Base-by-base conservation (phyloP, 257 asterid genomes). In the Fraxinus excelsior region DNA sequence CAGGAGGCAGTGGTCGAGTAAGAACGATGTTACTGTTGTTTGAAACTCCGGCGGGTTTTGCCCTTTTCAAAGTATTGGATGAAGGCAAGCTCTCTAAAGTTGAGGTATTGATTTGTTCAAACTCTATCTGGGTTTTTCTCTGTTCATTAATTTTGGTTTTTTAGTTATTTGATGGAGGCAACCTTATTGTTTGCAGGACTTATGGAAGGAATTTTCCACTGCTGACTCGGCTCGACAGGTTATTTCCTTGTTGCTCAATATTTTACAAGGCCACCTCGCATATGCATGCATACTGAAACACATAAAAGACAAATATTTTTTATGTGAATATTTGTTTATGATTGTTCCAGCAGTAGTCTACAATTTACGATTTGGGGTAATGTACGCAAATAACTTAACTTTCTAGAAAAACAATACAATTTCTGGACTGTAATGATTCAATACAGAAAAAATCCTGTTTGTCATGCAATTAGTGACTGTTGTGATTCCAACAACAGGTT, bases 141-240 rank as follows among this genome's bases (percentile, higher is more conserved):
- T 0, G 49, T 21, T 23, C 25, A 5, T 34, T 29, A 9, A 6
- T 62, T 28, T 26, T 66, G 44, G 13, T 23, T 38, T 40, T 49
- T 19, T 34, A 19, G 58, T 38, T 13, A 12, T 42, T 2, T 40
- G 0, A 1, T 34, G 46, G 3, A 0, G 16, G 4, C 14, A 4
- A 49, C 53, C 10, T 16, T 35, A 28, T 44, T 79, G 31, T 16
- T 74, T 83, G 76, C 91, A 91, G 97, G 92, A 93, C 76, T 83
- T 91, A 81, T 89, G 90, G 81, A 90, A 88, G 86, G 96, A 93
- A 13, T 91, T 91, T 80, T 58, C 84, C 56, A 76, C 90, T 26
- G 82, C 94, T 2, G 96, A 88, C 14, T 85, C 97, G 21, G 96
- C 98, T 18, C 85, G 94, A 90, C 78, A 87, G 97, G 97, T 92